Percentiles rank a stretch among this genome's conserved stretches.
phyloP scores from a whole-genome alignment of 164 flowering plant species.

The Vitis labrusca region DNA sequence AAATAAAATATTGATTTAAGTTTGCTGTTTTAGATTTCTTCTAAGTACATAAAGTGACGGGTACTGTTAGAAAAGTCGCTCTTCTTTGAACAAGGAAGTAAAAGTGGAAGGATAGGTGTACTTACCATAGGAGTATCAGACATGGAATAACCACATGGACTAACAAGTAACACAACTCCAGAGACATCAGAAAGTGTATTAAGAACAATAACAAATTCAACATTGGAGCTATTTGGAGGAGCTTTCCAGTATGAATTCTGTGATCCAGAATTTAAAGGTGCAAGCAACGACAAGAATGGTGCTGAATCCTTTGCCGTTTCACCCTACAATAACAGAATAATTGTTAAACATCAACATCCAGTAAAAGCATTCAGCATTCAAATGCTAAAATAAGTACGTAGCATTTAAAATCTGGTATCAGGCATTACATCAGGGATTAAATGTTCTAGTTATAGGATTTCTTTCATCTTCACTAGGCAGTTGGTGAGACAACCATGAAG shows the following conservation, averaged over 20 bases:
- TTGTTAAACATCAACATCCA: slow-evolving; percentile 3
- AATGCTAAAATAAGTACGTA: neutral
- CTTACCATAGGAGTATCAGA: slow-evolving; percentile 80
- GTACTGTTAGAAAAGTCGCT: neutral
- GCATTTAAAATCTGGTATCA: neutral
- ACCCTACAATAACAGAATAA: slow-evolving; percentile 47
- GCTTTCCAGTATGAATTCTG: slow-evolving; percentile 82
- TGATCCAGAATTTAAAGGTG: slow-evolving; percentile 62
- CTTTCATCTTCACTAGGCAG: neutral
- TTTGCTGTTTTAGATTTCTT: neutral
- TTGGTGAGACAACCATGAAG: neutral
- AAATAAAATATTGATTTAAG: neutral
- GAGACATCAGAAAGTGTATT: slow-evolving; percentile 79
- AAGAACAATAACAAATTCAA: slow-evolving; percentile 80
- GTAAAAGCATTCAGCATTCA: neutral
- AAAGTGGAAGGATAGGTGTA: slow-evolving; percentile 8
- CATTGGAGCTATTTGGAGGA: slow-evolving; percentile 52
- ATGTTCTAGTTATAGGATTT: neutral
- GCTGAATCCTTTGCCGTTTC: slow-evolving; percentile 84
- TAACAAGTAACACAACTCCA: slow-evolving; percentile 78
- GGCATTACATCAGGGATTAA: neutral
- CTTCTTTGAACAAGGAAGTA: neutral
- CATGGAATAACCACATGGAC: slow-evolving; percentile 91
- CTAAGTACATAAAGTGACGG: neutral
- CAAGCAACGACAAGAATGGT: slow-evolving; percentile 74